Base-by-base conservation (phyloP, 768 basidiomycete genomes). In the Amanita molliuscula region DNA sequence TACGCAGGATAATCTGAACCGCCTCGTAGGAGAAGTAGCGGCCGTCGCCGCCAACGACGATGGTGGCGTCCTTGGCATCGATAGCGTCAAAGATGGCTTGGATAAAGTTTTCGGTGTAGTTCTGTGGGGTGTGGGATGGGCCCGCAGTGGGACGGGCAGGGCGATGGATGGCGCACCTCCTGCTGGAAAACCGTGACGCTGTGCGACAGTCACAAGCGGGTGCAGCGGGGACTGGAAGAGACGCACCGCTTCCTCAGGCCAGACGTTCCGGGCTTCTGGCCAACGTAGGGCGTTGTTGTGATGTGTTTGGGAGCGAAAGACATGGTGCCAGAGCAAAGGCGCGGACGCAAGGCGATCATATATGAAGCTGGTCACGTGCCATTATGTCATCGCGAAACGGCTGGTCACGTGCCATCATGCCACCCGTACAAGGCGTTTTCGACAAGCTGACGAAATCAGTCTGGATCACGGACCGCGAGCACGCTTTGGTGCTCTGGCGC, bases 181-280 rank as follows among this genome's bases (percentile, higher is more conserved):
- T 97, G 91, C 70, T 99, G 89, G 79, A 99, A 99, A 59, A 98
- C 81, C 71, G 95, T 97, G 66, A 98, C 96, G 61, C 91, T 94
- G 62, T 34, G 18, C 6, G 34, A 51, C 58, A 48, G 58, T 55
- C 55, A 52, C 31, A 53, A 48, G 52, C 36, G 54, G 49, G 44
- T 34, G 37, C 29, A 51, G 45, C 11, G 45, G 41, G 55, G 45
- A 26, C 36, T 6, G 46, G 44, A 52, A 48, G 25, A 36, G 18
- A 40, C 35, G 72, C 62, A 90, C 91, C 93, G 81, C 76, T 98
- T 98, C 61, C 96, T 79, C 42, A 98, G 81, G 56, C 96, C 96
- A 55, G 96, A 98, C 9, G 96, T 98, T 53, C 96, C 96, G 20
- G 96, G 96, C 67, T 95, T 97, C 71, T 94, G 91, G 57, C 89